Base-by-base conservation (phyloP, 495 filamentous ascomycete genomes). In the Pseudomonodictys pantanalensis region DNA sequence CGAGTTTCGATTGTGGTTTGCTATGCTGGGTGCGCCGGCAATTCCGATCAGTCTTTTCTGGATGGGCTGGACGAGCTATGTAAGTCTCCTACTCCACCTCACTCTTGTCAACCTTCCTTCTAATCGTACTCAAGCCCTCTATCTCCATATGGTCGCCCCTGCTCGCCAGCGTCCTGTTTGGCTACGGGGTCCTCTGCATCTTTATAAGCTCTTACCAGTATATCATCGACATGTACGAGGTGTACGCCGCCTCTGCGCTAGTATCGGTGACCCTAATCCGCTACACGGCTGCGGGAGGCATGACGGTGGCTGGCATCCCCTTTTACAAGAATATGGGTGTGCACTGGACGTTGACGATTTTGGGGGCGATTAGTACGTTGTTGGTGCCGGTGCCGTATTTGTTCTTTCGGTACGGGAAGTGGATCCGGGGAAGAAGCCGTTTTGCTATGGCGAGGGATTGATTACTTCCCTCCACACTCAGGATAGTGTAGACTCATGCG, bases 21-120 rank as follows among this genome's bases (percentile, higher is more conserved):
- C 79, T 10, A 83, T 87, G 72, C 60, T 83, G 8, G 81, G 79
- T 0, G 81, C 77, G 0, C 45, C 57, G 29, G 69, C 78, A 1
- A 74, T 87, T n/a, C 82, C 83, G 0, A 73, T 82, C 32, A 70
- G 69, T 25, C 65, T 86, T n/a, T 86, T 86, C 66, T 86, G 83
- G 82, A 79, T 86, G 72, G 83, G 77, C 1, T 83, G 82, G 81
- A 79, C 76, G 2, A 75, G 74, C 41, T 76, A 80, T 58, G 45
- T 71, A 0, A 67, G 58, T 9, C 79, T n/a, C n/a, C n/a, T n/a
- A n/a, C n/a, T n/a, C n/a, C n/a, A n/a, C n/a, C n/a, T n/a, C n/a
- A n/a, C n/a, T n/a, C n/a, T n/a, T n/a, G n/a, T n/a, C n/a, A n/a
- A n/a, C n/a, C n/a, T n/a, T n/a, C n/a, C n/a, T n/a, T n/a, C n/a